phyloP scores from a whole-genome alignment of 371 early-diverging fungal species.

The Haplosporangium sp. region DNA sequence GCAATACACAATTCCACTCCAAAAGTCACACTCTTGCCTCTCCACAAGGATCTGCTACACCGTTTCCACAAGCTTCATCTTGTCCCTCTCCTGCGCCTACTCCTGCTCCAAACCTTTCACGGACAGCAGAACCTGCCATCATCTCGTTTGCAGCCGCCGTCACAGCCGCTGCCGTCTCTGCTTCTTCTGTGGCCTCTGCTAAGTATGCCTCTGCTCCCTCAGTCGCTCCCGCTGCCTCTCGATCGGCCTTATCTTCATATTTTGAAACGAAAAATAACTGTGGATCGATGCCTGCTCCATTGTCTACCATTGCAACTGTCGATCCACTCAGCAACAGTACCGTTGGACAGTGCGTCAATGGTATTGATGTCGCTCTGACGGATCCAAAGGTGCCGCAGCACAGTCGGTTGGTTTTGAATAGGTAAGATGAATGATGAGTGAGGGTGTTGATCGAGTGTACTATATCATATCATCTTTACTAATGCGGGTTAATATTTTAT shows the following conservation, averaged over 20 bases:
- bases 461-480: not conserved
- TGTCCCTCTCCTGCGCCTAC: slow-evolving; percentile 2
- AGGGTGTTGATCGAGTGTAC: not conserved
- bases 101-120: slow-evolving; percentile 8
- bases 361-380: too few relatives aligned
- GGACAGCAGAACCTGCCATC: slow-evolving; percentile 13
- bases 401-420: too few relatives aligned
- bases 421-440: too few relatives aligned
- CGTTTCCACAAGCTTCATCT: slow-evolving; percentile 1
- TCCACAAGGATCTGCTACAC: slow-evolving; percentile 14
- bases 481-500: not conserved
- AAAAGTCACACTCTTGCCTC: slow-evolving; percentile 14
- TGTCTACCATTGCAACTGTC: not conserved
- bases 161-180: slow-evolving; percentile 5
- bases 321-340: too few relatives aligned
- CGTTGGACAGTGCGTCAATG: too few relatives aligned
- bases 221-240: slow-evolving; percentile 9
- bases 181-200: not conserved
- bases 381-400: too few relatives aligned
- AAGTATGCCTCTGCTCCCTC: slow-evolving; percentile 13
- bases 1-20: slow-evolving; percentile 25
- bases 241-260: slow-evolving; percentile 7
- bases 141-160: slow-evolving; percentile 33
- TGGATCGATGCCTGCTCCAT: not conserved
- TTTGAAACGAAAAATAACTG: not conserved